These are phyloP conservation scores for Phoenix roebelenii DNA, from an alignment of 176 grass and related monocot species.

Conservation along the genomic window DNA sequence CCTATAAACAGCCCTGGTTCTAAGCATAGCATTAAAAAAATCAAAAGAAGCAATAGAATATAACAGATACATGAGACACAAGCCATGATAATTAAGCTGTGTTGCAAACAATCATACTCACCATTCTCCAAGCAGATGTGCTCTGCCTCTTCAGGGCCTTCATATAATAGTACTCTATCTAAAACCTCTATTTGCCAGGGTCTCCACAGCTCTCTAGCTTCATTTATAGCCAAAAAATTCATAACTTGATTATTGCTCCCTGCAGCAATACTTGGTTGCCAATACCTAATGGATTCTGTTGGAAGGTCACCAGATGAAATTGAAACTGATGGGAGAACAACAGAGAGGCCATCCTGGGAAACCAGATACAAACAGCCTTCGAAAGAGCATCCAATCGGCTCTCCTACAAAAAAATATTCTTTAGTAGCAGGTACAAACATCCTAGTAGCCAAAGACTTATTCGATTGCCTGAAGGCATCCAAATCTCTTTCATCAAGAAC, in stretches of 20 bases:
- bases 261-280: slow-evolving; percentile 31
- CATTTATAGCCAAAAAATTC: slow-evolving; percentile 31
- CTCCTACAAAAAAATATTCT: slow-evolving; percentile 36
- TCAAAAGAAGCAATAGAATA: neutral
- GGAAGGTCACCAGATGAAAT: slow-evolving; percentile 36
- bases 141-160: slow-evolving; percentile 64
- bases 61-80: neutral
- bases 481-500: slow-evolving; percentile 39
- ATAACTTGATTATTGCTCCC: slow-evolving; percentile 25
- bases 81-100: too few species aligned
- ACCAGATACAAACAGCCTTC: slow-evolving; percentile 86
- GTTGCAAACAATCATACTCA: slow-evolving; percentile 25
- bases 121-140: slow-evolving; percentile 75
- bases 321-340: slow-evolving; percentile 73
- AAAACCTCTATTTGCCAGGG: slow-evolving; percentile 87
- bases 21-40: neutral
- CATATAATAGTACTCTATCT: slow-evolving; percentile 76
- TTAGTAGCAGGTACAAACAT: slow-evolving; percentile 18
- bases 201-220: slow-evolving; percentile 45
- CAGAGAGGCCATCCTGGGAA: slow-evolving; percentile 55
- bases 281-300: slow-evolving; percentile 30
- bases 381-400: slow-evolving; percentile 67
- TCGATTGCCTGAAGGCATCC: slow-evolving; percentile 9
- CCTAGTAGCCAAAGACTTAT: slow-evolving; percentile 8
- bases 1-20: too few species aligned